phyloP scores from a whole-genome alignment of 169 alveolate species.

The Plasmodium gaboni region DNA sequence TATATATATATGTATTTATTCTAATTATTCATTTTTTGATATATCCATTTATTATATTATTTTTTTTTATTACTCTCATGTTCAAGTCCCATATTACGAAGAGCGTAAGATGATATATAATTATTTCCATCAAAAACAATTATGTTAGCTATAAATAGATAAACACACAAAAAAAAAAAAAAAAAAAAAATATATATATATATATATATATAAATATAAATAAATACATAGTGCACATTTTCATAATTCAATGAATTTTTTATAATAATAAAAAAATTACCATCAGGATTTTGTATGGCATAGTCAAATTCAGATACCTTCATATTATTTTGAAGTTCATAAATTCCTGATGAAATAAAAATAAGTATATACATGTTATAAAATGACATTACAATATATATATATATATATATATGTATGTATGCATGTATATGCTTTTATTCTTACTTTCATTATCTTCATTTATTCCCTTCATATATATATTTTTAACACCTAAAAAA shows the following conservation, averaged over 20 bases:
- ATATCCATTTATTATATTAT: too few species aligned
- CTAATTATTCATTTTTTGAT: too few species aligned
- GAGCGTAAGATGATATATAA: constrained; percentile 45
- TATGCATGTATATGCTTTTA: neutral
- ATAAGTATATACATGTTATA: neutral
- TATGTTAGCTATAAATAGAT: constrained; percentile 27
- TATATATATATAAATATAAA: neutral
- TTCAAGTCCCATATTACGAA: constrained; percentile 47
- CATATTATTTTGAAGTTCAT: neutral
- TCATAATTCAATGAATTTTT: neutral
- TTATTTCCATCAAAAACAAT: constrained; percentile 54
- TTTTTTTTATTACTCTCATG: constrained; percentile 18
- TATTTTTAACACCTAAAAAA: constrained; percentile 17
- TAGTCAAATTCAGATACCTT: constrained; percentile 36
- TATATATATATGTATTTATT: neutral
- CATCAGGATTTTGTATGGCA: constrained; percentile 49
- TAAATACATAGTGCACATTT: constrained; percentile 6
- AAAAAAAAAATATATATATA: neutral
- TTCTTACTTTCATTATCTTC: constrained; percentile 55
- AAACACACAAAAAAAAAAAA: neutral
- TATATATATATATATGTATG: neutral
- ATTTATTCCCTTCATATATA: constrained; percentile 50
- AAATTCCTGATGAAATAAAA: constrained; percentile 17
- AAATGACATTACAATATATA: neutral
- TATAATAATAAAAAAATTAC: constrained; percentile 9